Conservation (phyloP, 495 filamentous ascomycete genomes). For the Aspergillus funiculosus region DNA sequence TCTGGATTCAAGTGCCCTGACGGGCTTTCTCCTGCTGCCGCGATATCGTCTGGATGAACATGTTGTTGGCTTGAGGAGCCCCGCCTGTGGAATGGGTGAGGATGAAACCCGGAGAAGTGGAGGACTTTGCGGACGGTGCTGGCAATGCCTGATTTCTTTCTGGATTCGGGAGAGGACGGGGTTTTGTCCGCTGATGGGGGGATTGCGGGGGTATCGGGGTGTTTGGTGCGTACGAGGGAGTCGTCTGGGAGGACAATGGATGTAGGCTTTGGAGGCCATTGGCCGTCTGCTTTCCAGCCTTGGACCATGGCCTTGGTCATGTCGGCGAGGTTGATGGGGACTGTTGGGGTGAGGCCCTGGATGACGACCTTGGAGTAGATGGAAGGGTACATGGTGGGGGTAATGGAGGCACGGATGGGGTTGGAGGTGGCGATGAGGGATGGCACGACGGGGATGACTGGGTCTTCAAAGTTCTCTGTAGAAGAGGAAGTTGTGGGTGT, state of each 20-base stretch:
- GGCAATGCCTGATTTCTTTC: conserved; percentile 36
- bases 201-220: conserved; percentile 11
- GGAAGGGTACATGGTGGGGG: conserved; percentile 62
- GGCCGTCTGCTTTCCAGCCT: conserved; percentile 90
- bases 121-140: conserved; percentile 43
- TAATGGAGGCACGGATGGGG: conserved; percentile 68
- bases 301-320: conserved; percentile 75
- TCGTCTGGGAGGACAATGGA: conserved; percentile 33
- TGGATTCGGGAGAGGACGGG: conserved; percentile 21
- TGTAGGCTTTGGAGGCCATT: conserved; percentile 75
- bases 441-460: conserved; percentile 54
- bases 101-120: conserved; percentile 32
- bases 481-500: background rate
- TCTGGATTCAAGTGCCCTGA: background rate
- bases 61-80: conserved; percentile 30
- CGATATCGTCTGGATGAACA: conserved; percentile 4
- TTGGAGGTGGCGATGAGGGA: conserved; percentile 63
- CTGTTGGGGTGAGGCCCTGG: conserved; percentile 67
- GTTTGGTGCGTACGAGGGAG: conserved; percentile 19
- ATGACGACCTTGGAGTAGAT: conserved; percentile 86
- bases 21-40: background rate
- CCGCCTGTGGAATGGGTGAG: conserved; percentile 40
- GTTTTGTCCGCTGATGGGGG: conserved; percentile 11
- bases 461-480: conserved; percentile 24
- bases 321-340: conserved; percentile 81